phyloP scores from a whole-genome alignment of 2,329 filamentous ascomycete genomes.

The Nigrospora oryzae region DNA sequence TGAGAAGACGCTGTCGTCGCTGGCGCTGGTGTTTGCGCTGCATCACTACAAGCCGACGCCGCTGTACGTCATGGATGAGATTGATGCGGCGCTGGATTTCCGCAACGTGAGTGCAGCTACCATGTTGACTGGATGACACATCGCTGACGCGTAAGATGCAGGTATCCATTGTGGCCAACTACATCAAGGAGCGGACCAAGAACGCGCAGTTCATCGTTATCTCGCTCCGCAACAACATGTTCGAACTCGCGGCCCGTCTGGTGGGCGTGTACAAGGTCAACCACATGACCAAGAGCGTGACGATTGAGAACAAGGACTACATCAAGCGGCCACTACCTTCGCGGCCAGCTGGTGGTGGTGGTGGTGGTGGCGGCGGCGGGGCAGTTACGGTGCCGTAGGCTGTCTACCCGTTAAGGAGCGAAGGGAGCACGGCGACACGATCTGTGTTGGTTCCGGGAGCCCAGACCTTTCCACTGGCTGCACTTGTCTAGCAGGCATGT shows the following conservation, averaged over 20 bases:
- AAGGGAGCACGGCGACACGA: too few relatives aligned
- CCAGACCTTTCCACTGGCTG: too few relatives aligned
- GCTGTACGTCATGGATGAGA: slow-evolving; percentile 99
- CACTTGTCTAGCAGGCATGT: too few relatives aligned
- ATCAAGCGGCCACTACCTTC: slow-evolving; percentile 28
- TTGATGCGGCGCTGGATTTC: slow-evolving; percentile 96
- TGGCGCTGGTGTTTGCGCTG: slow-evolving; percentile 94
- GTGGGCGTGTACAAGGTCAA: slow-evolving; percentile 99
- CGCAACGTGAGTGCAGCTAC: slow-evolving; percentile 65
- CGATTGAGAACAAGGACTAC: slow-evolving; percentile 78
- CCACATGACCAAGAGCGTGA: slow-evolving; percentile 93
- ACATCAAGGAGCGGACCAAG: slow-evolving; percentile 98
- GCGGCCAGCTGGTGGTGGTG: neutral
- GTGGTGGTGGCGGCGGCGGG: neutral
- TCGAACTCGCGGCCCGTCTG: slow-evolving; percentile 89
- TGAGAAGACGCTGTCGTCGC: slow-evolving; percentile 89
- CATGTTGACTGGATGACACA: too few relatives aligned
- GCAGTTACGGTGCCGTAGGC: too few relatives aligned
- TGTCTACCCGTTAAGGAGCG: too few relatives aligned
- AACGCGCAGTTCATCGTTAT: slow-evolving; percentile 99
- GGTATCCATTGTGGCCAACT: slow-evolving; percentile 96
- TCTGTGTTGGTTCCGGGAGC: too few relatives aligned
- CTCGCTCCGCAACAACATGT: slow-evolving; percentile 98
- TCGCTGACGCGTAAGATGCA: slow-evolving; percentile 23
- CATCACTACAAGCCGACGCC: slow-evolving; percentile 98